Evolutionary conservation across 2,329 filamentous ascomycete genomes (phyloP).

Genomic region (Myriangium duriaei): DNA sequence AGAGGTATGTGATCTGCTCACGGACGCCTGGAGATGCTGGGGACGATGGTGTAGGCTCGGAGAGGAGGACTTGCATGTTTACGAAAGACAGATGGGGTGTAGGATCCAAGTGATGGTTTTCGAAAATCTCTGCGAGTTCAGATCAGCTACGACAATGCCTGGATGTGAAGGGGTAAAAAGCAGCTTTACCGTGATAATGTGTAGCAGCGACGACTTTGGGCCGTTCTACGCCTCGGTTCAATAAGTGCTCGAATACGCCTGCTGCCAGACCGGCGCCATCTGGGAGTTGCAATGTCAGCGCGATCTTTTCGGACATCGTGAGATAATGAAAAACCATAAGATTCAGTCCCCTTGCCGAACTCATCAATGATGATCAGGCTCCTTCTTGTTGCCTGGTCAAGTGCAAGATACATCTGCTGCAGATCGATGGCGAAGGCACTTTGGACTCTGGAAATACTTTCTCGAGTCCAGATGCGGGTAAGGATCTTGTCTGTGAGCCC

Average conservation of each 20-base stretch:
- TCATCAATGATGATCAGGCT: conserved; percentile 89
- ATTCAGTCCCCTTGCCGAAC: conserved; percentile 62
- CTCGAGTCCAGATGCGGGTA: conserved; percentile 67
- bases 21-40: not conserved
- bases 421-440: conserved; percentile 71
- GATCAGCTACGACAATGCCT: too few species aligned
- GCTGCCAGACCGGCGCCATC: conserved; percentile 54
- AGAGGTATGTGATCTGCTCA: conserved; percentile 21
- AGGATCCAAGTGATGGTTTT: conserved; percentile 44
- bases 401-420: conserved; percentile 68
- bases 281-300: too few species aligned
- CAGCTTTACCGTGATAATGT: conserved; percentile 46
- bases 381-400: conserved; percentile 59
- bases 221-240: conserved; percentile 34
- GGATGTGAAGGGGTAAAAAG: conserved; percentile 32
- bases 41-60: conserved; percentile 22
- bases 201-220: conserved; percentile 52
- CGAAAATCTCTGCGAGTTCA: conserved; percentile 54
- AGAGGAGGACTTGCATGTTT: conserved; percentile 59
- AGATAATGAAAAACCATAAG: conserved; percentile 36
- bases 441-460: conserved; percentile 51
- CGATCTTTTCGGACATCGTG: too few species aligned
- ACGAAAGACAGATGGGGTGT: conserved; percentile 44
- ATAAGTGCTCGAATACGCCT: conserved; percentile 46
- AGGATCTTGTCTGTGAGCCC: conserved; percentile 89